Conservation (phyloP, 2,329 filamentous ascomycete genomes). For the Onygenales sp. region DNA sequence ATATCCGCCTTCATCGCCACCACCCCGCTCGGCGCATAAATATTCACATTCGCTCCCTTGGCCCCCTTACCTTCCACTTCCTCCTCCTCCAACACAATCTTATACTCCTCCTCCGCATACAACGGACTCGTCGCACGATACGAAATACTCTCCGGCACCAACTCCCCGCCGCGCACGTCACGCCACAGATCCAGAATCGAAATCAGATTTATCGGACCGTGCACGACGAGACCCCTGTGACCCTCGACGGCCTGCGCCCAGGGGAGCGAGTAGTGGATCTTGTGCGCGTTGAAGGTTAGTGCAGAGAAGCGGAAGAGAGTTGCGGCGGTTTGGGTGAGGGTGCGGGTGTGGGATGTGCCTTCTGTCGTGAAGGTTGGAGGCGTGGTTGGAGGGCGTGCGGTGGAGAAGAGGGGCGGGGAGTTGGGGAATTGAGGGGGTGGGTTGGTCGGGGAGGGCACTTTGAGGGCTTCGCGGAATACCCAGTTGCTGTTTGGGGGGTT, state of each 20-base stretch:
- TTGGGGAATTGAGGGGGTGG: conserved; percentile 3
- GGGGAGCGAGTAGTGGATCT: conserved; percentile 35
- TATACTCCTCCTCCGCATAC: conserved; percentile 41
- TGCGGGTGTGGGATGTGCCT: conserved; percentile 21
- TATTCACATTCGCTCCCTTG: conserved; percentile 23
- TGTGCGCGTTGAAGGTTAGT: conserved; percentile 35
- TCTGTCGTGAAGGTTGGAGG: conserved; percentile 11
- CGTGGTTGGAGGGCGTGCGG: conserved; percentile 6
- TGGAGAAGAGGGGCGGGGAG: conserved; percentile 1
- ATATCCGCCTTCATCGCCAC: conserved; percentile 33
- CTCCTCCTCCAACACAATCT: conserved; percentile 32
- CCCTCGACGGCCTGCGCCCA: conserved; percentile 36
- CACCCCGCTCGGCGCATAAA: conserved; percentile 21
- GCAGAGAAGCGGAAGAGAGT: conserved; percentile 37
- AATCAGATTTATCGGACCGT: conserved; percentile 35
- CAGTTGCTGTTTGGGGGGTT: conserved; percentile 25
- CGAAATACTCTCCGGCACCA: conserved; percentile 33
- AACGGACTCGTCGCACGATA: conserved; percentile 43
- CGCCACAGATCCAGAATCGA: conserved; percentile 36
- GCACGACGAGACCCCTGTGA: conserved; percentile 34
- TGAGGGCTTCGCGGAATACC: conserved; percentile 34
- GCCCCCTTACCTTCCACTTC: conserved; percentile 15
- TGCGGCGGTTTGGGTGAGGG: conserved; percentile 27
- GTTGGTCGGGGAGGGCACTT: conserved; percentile 11
- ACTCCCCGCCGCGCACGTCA: conserved; percentile 20